Percentiles rank a stretch among this genome's conserved stretches.
phyloP scores from a whole-genome alignment of 202 grass and related monocot genomes.

The Zizania palustris region DNA sequence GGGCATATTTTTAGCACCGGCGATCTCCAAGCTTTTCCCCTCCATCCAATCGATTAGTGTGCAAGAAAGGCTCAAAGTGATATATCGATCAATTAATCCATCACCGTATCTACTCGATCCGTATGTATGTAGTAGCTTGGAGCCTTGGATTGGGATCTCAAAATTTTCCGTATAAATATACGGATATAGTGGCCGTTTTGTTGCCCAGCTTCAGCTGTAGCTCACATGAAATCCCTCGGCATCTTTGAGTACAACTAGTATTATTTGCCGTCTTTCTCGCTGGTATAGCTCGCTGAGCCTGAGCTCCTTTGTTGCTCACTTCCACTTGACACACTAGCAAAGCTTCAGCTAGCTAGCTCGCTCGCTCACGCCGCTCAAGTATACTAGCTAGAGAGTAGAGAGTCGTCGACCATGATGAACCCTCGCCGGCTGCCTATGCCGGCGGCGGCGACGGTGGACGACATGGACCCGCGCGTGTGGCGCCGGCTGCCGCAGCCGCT shows the following conservation, averaged over 20 bases:
- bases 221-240: slow-evolving; percentile 37
- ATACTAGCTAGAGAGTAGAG: too few relatives aligned
- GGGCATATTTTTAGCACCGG: too few relatives aligned
- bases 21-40: too few relatives aligned
- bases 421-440: slow-evolving; percentile 23
- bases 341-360: neutral
- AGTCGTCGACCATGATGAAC: neutral
- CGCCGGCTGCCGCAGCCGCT: slow-evolving; percentile 68
- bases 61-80: too few relatives aligned
- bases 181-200: too few relatives aligned
- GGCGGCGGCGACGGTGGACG: slow-evolving; percentile 11
- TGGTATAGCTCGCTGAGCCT: neutral
- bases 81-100: too few relatives aligned
- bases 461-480: slow-evolving; percentile 84
- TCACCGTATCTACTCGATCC: too few relatives aligned
- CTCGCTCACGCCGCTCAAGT: neutral
- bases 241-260: slow-evolving; percentile 5
- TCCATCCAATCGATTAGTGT: too few relatives aligned
- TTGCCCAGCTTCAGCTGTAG: neutral
- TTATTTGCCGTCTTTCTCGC: slow-evolving; percentile 15
- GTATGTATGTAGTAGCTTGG: too few relatives aligned
- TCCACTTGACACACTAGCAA: slow-evolving; percentile 25
- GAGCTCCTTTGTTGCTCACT: neutral
- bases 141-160: slow-evolving; percentile 1
- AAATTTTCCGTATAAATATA: neutral